Evolutionary conservation across 495 filamentous ascomycete species (phyloP).

Genomic region (Penicillium alfredii): DNA sequence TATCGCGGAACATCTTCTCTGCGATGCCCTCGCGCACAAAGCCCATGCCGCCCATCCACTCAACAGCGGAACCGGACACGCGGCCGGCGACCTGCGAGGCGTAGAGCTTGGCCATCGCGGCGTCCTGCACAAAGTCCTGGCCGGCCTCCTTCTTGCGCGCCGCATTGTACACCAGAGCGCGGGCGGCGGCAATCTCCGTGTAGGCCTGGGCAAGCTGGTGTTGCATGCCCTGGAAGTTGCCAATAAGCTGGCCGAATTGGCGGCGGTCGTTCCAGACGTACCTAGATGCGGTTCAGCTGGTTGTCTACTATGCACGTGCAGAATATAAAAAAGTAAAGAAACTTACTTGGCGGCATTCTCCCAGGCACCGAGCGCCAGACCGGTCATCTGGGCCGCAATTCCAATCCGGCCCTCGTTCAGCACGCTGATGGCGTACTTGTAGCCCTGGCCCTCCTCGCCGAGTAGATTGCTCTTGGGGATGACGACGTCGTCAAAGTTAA

Average conservation of each 20-base stretch:
- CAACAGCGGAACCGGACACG: constrained; percentile 80
- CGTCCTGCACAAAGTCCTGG: constrained; percentile 88
- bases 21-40: constrained; percentile 95
- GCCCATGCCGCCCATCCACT: constrained; percentile 99
- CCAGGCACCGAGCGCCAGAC: constrained; percentile 88
- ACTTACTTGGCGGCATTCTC: constrained; percentile 85
- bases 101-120: constrained; percentile 97
- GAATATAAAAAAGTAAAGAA: neutral
- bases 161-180: constrained; percentile 92
- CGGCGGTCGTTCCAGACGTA: constrained; percentile 97
- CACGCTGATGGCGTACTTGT: constrained; percentile 96
- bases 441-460: constrained; percentile 83
- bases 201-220: constrained; percentile 96
- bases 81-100: constrained; percentile 87
- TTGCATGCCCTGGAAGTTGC: constrained; percentile 98
- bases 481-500: constrained; percentile 96
- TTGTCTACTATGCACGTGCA: neutral
- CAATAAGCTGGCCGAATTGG: constrained; percentile 90
- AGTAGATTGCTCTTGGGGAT: constrained; percentile 82
- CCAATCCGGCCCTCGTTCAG: constrained; percentile 97
- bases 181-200: constrained; percentile 85
- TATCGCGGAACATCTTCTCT: constrained; percentile 97
- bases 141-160: constrained; percentile 97
- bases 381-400: constrained; percentile 98
- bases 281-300: constrained; percentile 30